phyloP scores from a whole-genome alignment of 1,284 basidiomycete genomes.

The Melampsora americana region DNA sequence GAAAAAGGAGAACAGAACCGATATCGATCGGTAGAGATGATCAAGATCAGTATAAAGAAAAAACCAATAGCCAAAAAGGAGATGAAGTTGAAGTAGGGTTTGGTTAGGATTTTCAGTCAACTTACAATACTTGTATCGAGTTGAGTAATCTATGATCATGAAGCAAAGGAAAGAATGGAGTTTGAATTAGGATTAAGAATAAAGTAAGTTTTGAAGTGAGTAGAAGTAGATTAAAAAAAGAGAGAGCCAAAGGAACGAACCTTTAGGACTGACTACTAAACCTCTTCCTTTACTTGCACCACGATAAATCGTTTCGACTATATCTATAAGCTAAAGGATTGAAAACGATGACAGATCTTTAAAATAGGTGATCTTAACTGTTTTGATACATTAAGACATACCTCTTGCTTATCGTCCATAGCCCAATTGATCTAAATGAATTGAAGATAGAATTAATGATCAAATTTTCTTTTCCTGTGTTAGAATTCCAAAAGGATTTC shows the following conservation, averaged over 20 bases:
- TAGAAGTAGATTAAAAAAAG: conserved; percentile 14
- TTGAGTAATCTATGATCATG: conserved; percentile 44
- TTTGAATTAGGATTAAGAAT: too few relatives aligned
- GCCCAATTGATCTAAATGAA: conserved; percentile 75
- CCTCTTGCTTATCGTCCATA: conserved; percentile 95
- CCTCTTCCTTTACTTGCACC: conserved; percentile 96
- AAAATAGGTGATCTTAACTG: not conserved
- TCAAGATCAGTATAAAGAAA: too few relatives aligned
- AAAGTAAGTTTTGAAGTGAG: too few relatives aligned
- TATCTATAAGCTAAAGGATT: conserved; percentile 83
- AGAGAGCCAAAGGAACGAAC: too few relatives aligned
- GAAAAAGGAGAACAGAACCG: too few relatives aligned
- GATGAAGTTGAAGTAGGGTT: too few relatives aligned
- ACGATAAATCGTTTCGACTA: conserved; percentile 96
- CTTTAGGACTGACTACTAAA: conserved; percentile 95
- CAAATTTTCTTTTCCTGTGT: too few relatives aligned
- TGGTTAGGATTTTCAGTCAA: not conserved
- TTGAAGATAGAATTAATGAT: not conserved
- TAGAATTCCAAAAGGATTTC: not conserved
- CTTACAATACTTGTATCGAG: conserved; percentile 44
- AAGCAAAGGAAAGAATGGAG: too few relatives aligned
- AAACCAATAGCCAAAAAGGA: too few relatives aligned
- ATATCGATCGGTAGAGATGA: too few relatives aligned
- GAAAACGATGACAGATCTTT: too few relatives aligned
- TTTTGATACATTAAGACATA: conserved; percentile 54